Base-by-base conservation (phyloP, 2,329 filamentous ascomycete species). In the Byssoonygena ceratinophila region DNA sequence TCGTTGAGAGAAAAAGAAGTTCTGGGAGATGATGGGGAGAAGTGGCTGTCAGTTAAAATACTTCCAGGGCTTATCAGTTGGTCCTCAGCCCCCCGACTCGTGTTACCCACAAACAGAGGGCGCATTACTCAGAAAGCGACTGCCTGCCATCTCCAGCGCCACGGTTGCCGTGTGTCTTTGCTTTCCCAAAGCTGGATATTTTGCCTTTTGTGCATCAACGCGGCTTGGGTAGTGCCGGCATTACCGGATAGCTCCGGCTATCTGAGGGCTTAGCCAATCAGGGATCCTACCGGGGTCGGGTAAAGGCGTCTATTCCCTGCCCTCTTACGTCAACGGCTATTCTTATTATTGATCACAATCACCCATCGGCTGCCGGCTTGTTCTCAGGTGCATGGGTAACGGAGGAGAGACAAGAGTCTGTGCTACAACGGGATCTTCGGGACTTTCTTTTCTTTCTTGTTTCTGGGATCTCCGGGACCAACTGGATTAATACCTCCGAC, bases 221-320 rank as follows among this genome's bases (percentile, higher is more conserved):
- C 37, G 18, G 37, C 37, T 40, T 40, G 51, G 54, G 16, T 53
- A 55, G 39, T 36, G 45, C 31, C 50, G 54, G 54, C 18, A 31
- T 14, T 11, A 20, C 25, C 54, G 54, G 54, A 29, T 53, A 52
- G 18, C 36, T 48, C 3, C 54, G 54, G 54, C 7, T 56, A 43
- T 56, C 54, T 51, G 14, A 8, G 11, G 27, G n/a, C 14, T 20
- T 25, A 27, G 3, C 54, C 54, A 55, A 55, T 48, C 50, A 55
- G 27, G 8, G 18, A 8, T 22, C 37, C 43, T 52, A 31, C 48
- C 54, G 54, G 36, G 0, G 39, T 39, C 46, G 37, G 27, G 37
- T 34, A 20, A 6, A 51, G 44, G 37, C 47, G 47, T 43, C 16
- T 37, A 23, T 23, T 34, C 44, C 44, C 44, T 46, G 44, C 8